Conservation (phyloP, 441 rosid species). For the Adansonia madagascariensis region DNA sequence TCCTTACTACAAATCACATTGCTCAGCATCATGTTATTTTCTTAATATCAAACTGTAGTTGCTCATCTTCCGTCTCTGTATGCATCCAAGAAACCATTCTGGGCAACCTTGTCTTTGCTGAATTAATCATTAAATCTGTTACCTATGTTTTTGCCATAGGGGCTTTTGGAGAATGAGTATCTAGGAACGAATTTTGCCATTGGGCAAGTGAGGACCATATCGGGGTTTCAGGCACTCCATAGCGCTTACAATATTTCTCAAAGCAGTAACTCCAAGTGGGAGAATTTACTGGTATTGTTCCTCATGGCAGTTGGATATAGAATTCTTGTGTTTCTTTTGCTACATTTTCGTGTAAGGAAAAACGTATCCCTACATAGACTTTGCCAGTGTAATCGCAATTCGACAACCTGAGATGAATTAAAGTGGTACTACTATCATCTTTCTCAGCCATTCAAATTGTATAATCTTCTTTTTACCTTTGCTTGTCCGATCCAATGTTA, state of each 20-base stretch:
- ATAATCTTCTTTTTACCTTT: conserved; percentile 12
- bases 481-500: conserved; percentile 15
- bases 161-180: conserved; percentile 93
- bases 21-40: neutral
- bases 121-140: conserved; percentile 25
- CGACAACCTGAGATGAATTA: conserved; percentile 54
- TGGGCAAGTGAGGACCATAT: conserved; percentile 89
- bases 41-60: neutral
- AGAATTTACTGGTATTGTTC: conserved; percentile 71
- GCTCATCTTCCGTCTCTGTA: neutral
- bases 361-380: conserved; percentile 46
- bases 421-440: conserved; percentile 17
- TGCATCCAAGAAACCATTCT: conserved; percentile 8
- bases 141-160: conserved; percentile 42
- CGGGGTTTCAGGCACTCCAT: conserved; percentile 78
- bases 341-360: conserved; percentile 65
- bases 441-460: conserved; percentile 25
- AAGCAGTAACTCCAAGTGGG: conserved; percentile 78
- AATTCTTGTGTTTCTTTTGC: conserved; percentile 57
- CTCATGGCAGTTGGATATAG: conserved; percentile 83
- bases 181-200: conserved; percentile 80
- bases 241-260: conserved; percentile 78
- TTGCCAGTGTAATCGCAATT: conserved; percentile 46
- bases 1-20: neutral
- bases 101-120: neutral